These are phyloP conservation scores for Ophiostoma populinum DNA, from an alignment of 2,329 filamentous ascomycete genomes.

Conservation along the genomic window DNA sequence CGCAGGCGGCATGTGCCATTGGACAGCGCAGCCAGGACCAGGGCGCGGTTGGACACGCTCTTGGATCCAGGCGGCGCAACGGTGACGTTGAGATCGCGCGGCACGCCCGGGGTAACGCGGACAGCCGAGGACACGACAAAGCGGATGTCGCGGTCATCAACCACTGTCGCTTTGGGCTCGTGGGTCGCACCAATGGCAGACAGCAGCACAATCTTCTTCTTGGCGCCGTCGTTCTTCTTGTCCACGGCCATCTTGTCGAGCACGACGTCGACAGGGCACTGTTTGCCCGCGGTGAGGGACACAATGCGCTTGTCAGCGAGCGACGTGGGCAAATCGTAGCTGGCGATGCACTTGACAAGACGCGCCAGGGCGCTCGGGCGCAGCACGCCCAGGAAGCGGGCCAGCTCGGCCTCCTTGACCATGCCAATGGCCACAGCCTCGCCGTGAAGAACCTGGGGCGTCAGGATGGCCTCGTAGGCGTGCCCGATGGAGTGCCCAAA, in stretches of 20 bases:
- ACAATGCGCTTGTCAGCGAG: conserved; percentile 68
- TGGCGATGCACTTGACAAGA: conserved; percentile 82
- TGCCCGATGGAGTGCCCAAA: conserved; percentile 98
- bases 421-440: conserved; percentile 95
- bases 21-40: conserved; percentile 84
- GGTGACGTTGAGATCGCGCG: conserved; percentile 41
- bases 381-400: conserved; percentile 72
- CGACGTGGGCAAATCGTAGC: conserved; percentile 77
- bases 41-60: conserved; percentile 88
- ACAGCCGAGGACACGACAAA: conserved; percentile 69
- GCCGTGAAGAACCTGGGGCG: conserved; percentile 86
- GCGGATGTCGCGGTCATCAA: conserved; percentile 71
- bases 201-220: conserved; percentile 90
- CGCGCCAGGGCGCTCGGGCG: conserved; percentile 77
- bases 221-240: conserved; percentile 92
- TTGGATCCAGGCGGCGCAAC: conserved; percentile 91
- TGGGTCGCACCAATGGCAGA: conserved; percentile 78
- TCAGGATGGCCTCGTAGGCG: conserved; percentile 86
- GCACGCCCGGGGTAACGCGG: conserved; percentile 54
- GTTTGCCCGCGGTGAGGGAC: conserved; percentile 68
- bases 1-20: conserved; percentile 72
- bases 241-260: conserved; percentile 92
- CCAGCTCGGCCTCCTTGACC: conserved; percentile 92
- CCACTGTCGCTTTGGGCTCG: conserved; percentile 74
- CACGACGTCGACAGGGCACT: conserved; percentile 70